A percentile compares a stretch with the other conserved stretches of the same genome.
phyloP scores from a whole-genome alignment of 768 basidiomycete species.

The Tremella mesenterica region DNA sequence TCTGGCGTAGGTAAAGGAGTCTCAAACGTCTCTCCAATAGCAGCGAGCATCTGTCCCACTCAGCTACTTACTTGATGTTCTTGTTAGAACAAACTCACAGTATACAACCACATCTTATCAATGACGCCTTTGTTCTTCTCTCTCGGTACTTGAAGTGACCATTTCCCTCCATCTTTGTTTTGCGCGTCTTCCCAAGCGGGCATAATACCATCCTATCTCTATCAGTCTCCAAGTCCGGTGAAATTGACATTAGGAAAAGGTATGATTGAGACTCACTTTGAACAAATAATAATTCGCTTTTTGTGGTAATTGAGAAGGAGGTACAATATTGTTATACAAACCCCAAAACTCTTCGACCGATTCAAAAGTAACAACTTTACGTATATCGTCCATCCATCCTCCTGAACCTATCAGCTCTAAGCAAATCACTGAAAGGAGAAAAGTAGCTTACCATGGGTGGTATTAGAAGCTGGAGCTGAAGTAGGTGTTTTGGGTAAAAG shows the following conservation, averaged over 20 bases:
- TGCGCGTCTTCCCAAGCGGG: constrained; percentile 97
- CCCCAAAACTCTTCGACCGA: constrained; percentile 99
- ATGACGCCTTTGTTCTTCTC: constrained; percentile 79
- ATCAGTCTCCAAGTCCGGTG: constrained; percentile 53
- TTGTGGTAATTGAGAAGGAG: constrained; percentile 80
- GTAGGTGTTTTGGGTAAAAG: constrained; percentile 54
- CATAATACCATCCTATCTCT: constrained; percentile 74
- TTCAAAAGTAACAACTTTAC: constrained; percentile 89
- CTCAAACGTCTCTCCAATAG: constrained; percentile 98
- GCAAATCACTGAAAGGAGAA: background rate
- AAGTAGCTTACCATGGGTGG: constrained; percentile 25
- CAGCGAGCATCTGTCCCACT: constrained; percentile 79
- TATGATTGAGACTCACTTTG: constrained; percentile 57
- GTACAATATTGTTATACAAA: constrained; percentile 96
- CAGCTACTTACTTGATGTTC: background rate
- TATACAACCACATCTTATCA: constrained; percentile 97
- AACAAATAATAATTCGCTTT: constrained; percentile 99
- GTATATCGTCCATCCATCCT: constrained; percentile 97
- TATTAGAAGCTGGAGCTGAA: constrained; percentile 57
- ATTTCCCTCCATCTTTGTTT: constrained; percentile 95
- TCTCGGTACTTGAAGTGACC: constrained; percentile 93
- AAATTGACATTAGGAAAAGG: background rate
- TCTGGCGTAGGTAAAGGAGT: constrained; percentile 53
- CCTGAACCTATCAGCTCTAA: constrained; percentile 48
- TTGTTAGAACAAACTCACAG: constrained; percentile 51